Evolutionary conservation across 805 yeast species (phyloP), one percentile per base, ranked within the genome.

Genomic region (Sugiyamaella boreocaroliniensis): DNA sequence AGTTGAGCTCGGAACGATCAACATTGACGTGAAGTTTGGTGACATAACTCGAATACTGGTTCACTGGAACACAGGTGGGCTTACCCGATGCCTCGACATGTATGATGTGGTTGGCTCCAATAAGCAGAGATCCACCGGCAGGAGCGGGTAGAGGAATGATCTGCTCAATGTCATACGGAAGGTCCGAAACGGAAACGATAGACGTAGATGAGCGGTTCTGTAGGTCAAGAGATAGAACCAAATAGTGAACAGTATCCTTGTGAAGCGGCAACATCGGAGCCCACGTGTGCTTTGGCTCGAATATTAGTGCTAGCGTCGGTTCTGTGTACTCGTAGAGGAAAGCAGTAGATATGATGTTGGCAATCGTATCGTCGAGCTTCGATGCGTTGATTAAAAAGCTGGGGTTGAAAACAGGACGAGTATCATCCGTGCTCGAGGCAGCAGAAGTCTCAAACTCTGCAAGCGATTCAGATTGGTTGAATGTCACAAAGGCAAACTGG

Each of bases 51-150:
- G 80, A 78, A 59, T 70, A 83, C 53, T 71, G 68, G 63, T 86
- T 86, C 1, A 84, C 79, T 2, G 84, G 81, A 1, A 83, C 71
- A 26, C 88, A 83, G 54, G 79, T 76, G 2, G 75, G 62, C 32
- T 83, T 79, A 2, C 95, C 95, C 1, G 88, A 78, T 29, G 87
- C 81, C 63, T 90, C 96, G 15, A 89, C 77, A 67, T 87, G 90
- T 10, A 88, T 70, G 8, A 90, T 59, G 60, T 85, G 86, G 64
- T 90, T 89, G 37, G 85, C 76, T 1, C 97, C 97, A 2, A 87
- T 50, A 4, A 80, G 59, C 6, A 89, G 68, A 45, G 82, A 71
- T 0, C 97, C 97, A 55, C 82, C 81, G 34, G 85, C 69, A 0
- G 92, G 89, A 2, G 74, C 72, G 1, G 79, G 74, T 34, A 89